Percentiles rank a stretch among this genome's conserved stretches.
Evolutionary conservation across 257 asterid species (phyloP).

Genomic region (Nicotiana attenuata): DNA sequence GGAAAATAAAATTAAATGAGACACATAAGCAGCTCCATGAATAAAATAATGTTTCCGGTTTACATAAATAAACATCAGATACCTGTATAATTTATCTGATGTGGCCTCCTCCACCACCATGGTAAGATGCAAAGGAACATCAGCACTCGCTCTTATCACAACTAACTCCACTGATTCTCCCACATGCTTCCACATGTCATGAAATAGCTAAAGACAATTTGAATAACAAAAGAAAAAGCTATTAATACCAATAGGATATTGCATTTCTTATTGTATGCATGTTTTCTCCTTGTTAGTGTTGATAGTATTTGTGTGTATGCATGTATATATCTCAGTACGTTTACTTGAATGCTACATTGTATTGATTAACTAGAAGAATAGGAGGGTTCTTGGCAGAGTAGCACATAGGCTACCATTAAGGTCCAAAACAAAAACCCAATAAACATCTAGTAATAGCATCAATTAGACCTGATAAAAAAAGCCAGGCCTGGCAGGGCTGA

Average conservation of each 20-base stretch:
- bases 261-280: not conserved
- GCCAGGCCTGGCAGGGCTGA: not conserved
- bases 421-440: not conserved
- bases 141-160: not conserved
- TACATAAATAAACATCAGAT: not conserved
- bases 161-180: conserved; percentile 2
- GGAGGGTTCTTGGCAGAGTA: not conserved
- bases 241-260: not conserved
- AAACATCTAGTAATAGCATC: not conserved
- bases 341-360: not conserved
- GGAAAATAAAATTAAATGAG: not conserved
- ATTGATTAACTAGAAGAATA: not conserved
- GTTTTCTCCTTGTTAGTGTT: not conserved
- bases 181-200: conserved; percentile 1
- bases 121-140: not conserved
- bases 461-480: not conserved
- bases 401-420: not conserved
- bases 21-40: not conserved
- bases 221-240: not conserved
- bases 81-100: not conserved
- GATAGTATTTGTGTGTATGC: not conserved
- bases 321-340: not conserved
- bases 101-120: conserved; percentile 5
- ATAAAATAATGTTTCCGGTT: not conserved
- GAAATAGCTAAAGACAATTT: not conserved